Conservation (phyloP, 306 rosid genomes). For the Corylus heterophylla region DNA sequence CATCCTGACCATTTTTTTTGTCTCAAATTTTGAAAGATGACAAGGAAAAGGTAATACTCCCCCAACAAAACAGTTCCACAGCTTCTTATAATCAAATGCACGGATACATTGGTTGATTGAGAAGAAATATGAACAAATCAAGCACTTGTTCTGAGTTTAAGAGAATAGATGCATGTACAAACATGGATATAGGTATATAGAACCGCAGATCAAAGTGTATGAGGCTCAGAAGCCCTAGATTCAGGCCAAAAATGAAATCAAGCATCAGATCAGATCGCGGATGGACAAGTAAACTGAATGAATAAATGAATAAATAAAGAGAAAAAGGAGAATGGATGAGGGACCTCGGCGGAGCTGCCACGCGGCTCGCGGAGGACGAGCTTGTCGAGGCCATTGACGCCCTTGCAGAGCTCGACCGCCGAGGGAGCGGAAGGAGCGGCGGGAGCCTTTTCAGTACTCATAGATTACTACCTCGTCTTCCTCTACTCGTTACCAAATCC, state of each 20-base stretch:
- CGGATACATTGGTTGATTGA: neutral
- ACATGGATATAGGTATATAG: neutral
- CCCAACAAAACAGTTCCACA: neutral
- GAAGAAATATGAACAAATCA: neutral
- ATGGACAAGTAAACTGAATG: neutral
- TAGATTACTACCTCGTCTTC: conserved; percentile 10
- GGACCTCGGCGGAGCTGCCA: conserved; percentile 66
- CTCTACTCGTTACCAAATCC: neutral
- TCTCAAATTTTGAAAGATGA: neutral
- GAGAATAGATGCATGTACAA: neutral
- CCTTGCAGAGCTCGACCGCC: conserved; percentile 48
- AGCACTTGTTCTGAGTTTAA: neutral
- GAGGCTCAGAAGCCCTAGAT: neutral
- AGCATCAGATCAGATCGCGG: conserved; percentile 24
- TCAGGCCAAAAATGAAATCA: neutral
- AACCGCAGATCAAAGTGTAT: neutral
- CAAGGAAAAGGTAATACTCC: neutral
- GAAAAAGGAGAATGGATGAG: neutral
- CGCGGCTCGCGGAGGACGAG: conserved; percentile 59
- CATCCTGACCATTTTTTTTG: neutral
- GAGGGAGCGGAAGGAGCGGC: conserved; percentile 17
- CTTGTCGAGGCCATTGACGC: conserved; percentile 72
- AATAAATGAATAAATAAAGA: neutral
- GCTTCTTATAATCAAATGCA: neutral
- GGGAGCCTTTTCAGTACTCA: conserved; percentile 46